A percentile compares a stretch with the other conserved stretches of the same genome.
These are phyloP conservation scores for Aspergillus sp. DNA, from an alignment of 2,329 filamentous ascomycete species.

Conservation along the genomic window DNA sequence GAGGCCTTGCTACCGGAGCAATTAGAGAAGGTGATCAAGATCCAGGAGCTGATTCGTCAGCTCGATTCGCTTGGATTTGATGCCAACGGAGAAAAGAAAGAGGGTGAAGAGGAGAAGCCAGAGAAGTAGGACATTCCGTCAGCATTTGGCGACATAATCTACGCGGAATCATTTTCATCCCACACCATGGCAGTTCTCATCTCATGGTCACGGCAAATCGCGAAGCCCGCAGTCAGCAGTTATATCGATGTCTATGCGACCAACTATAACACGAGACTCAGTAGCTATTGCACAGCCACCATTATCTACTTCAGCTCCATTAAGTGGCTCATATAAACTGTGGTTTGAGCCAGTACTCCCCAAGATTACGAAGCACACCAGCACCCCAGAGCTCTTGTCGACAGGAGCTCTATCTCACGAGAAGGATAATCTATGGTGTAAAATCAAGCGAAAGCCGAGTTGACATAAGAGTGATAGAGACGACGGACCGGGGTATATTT, in stretches of 20 bases:
- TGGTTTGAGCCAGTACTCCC: background rate
- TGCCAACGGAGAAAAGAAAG: constrained; percentile 67
- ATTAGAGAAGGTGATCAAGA: constrained; percentile 95
- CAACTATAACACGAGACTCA: background rate
- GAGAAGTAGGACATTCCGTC: constrained; percentile 4
- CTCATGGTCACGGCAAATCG: background rate
- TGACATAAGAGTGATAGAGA: background rate
- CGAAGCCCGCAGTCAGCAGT: background rate
- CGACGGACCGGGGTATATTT: background rate
- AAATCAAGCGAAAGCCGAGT: background rate
- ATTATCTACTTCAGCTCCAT: background rate
- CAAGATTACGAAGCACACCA: background rate
- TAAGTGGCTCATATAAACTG: background rate
- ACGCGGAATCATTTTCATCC: background rate
- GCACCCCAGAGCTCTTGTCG: background rate
- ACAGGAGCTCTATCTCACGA: background rate
- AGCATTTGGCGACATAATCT: background rate
- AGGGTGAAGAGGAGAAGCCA: constrained; percentile 17
- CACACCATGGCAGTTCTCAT: background rate
- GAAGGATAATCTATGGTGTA: background rate
- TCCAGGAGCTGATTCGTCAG: constrained; percentile 88
- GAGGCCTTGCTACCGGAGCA: constrained; percentile 86
- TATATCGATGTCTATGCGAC: background rate
- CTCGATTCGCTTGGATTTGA: constrained; percentile 83
- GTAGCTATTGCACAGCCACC: background rate